phyloP scores from a whole-genome alignment of 31 red algal species.

The Bonnemaisonia californica region DNA sequence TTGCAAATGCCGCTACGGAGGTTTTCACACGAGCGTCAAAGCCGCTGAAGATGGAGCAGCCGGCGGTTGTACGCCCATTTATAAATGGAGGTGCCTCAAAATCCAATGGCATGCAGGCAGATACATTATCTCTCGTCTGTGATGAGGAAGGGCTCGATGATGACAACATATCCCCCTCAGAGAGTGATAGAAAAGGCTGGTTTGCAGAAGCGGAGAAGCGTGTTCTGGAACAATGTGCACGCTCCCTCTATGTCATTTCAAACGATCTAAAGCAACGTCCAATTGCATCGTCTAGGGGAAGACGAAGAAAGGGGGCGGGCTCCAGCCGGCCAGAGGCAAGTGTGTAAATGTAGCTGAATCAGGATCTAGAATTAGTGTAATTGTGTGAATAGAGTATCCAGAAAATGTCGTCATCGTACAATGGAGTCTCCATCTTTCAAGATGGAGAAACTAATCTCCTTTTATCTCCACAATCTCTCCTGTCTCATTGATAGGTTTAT shows the following conservation, averaged over 20 bases:
- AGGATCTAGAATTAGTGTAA: not conserved
- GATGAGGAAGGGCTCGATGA: constrained; percentile 53
- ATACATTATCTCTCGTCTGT: constrained; percentile 40
- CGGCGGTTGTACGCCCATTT: not conserved
- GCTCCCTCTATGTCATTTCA: constrained; percentile 47
- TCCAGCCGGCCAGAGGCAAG: not conserved
- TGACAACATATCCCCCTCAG: constrained; percentile 4
- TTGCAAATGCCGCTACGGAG: constrained; percentile 42
- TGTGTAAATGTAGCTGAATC: not conserved
- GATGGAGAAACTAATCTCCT: not conserved
- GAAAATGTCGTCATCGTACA: not conserved
- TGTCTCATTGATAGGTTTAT: constrained; percentile 52
- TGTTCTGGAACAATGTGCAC: constrained; percentile 54
- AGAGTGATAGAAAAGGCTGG: constrained; percentile 39
- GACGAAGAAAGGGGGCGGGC: not conserved
- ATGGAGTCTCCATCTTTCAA: no score
- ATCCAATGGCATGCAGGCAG: not conserved
- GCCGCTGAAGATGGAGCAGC: not conserved
- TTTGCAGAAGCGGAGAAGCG: constrained; percentile 48
- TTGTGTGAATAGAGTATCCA: not conserved
- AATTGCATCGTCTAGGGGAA: not conserved
- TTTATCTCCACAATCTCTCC: constrained; percentile 20
- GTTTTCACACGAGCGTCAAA: not conserved
- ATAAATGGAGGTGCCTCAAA: not conserved
- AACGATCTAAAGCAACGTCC: not conserved